Evolutionary conservation across 176 grass and related monocot species (phyloP), one percentile per base, ranked within the genome.

Genomic region (Zea mays): DNA sequence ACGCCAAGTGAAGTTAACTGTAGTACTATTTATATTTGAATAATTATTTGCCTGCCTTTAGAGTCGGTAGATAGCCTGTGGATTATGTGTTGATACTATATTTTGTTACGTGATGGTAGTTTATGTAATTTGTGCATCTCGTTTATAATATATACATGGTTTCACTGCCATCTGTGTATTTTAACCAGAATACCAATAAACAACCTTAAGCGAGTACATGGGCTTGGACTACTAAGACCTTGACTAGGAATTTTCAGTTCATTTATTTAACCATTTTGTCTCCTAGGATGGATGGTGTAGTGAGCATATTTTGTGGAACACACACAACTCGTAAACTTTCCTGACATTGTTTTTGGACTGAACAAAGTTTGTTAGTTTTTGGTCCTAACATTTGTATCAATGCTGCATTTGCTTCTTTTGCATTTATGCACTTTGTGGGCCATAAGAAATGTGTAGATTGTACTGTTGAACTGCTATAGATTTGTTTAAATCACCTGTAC

Each of bases 71-170:
- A 49, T 14, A 33, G 0, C 14, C 17, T 51, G 54, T 14, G 61
- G 39, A 2, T 57, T 62, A 50, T 71, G 36, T 42, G 34, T 54
- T 45, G 56, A 37, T 85, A 43, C 49, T 20, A 42, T 5, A 12
- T 34, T 8, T 35, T 4, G 35, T 45, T 45, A 8, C 41, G 33
- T 45, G 40, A 71, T 11, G 41, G 54, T 14, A 51, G 9, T 6
- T 48, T 65, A 41, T 64, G 45, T 15, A 64, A 73, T 73, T n/a
- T 16, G 34, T 40, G 43, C 16, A 43, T 65, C 41, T 47, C 27
- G 33, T 76, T 47, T 38, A 37, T 20, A 56, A 36, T 75, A 46
- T 82, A 44, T 17, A 16, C 12, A 66, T 82, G 12, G 45, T 57
- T 75, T 47, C 12, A 44, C 6, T 48, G 16, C 27, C 20, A 38